Percentiles rank a stretch among this genome's conserved stretches.
These are phyloP conservation scores for Ceriops decandra DNA, from an alignment of 345 rosid species.

Conservation along the genomic window DNA sequence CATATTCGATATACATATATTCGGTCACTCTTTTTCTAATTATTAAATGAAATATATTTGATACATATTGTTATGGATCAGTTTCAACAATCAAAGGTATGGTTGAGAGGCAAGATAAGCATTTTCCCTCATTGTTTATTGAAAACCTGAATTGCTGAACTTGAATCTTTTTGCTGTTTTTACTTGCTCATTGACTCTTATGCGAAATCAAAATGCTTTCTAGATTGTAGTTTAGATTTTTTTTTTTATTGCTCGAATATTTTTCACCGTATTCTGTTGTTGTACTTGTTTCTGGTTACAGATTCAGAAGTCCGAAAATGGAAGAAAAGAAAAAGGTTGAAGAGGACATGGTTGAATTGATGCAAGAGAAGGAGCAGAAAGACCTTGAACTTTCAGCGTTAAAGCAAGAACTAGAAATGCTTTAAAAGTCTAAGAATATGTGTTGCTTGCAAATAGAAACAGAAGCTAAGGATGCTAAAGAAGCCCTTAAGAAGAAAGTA, in stretches of 20 bases:
- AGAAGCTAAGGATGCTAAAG: slow-evolving; percentile 46
- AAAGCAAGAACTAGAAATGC: slow-evolving; percentile 31
- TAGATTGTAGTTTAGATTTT: no score
- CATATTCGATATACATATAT: not conserved
- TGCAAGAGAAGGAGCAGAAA: slow-evolving; percentile 35
- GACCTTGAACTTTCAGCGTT: slow-evolving; percentile 21
- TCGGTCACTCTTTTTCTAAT: not conserved
- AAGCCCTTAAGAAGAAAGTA: slow-evolving; percentile 35
- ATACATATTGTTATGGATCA: slow-evolving; percentile 47
- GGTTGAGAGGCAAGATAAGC: slow-evolving; percentile 1
- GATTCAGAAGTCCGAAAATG: slow-evolving; percentile 39
- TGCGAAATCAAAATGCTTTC: no score
- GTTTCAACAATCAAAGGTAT: slow-evolving; percentile 61
- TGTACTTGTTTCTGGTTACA: slow-evolving; percentile 17
- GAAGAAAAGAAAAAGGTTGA: slow-evolving; percentile 48
- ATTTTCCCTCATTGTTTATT: not conserved
- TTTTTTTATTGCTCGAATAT: not conserved
- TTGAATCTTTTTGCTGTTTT: not conserved
- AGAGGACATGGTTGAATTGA: slow-evolving; percentile 33
- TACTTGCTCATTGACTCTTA: not conserved
- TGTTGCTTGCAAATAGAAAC: slow-evolving; percentile 50
- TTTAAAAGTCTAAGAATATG: slow-evolving; percentile 42
- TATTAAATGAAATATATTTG: slow-evolving; percentile 11
- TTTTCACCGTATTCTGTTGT: not conserved
- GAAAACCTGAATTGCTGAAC: not conserved